A percentile compares a stretch with the other conserved stretches of the same genome.
These are phyloP conservation scores for Phytophthora europaea DNA, from an alignment of 352 stramenopile genomes.

Conservation along the genomic window DNA sequence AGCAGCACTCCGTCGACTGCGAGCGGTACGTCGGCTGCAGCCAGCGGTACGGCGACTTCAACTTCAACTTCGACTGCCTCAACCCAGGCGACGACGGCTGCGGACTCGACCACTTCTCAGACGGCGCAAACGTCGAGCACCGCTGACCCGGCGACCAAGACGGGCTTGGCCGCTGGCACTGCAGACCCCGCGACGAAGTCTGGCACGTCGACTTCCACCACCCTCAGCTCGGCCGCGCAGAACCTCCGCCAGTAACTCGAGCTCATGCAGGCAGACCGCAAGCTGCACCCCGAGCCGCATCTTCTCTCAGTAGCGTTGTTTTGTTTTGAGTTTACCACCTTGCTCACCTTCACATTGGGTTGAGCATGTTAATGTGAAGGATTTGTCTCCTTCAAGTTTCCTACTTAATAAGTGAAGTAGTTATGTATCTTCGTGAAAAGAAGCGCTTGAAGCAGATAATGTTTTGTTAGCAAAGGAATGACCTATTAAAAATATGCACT, in stretches of 20 bases:
- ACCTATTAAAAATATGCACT: too few species aligned
- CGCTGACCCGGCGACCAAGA: conserved; percentile 12
- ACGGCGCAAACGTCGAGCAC: conserved; percentile 9
- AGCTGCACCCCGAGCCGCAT: background rate
- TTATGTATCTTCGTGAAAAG: too few species aligned
- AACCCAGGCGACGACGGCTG: conserved; percentile 10
- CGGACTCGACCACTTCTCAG: background rate
- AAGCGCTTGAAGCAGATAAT: too few species aligned
- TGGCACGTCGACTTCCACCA: conserved; percentile 13
- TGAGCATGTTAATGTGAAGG: background rate
- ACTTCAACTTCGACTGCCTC: conserved; percentile 16
- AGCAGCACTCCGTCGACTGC: conserved; percentile 1
- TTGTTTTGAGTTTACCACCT: background rate
- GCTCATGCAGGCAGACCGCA: background rate
- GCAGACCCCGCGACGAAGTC: conserved; percentile 16
- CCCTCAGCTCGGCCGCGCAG: conserved; percentile 12
- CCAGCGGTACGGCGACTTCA: conserved; percentile 6
- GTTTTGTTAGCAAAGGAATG: too few species aligned
- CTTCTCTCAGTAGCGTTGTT: background rate
- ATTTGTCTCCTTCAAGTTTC: too few species aligned
- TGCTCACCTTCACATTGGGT: background rate
- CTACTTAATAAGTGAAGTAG: too few species aligned
- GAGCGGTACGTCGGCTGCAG: conserved; percentile 11
- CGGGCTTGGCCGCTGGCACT: background rate
- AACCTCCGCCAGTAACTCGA: conserved; percentile 12